Evolutionary conservation across 2,329 filamentous ascomycete species (phyloP).

Genomic region (Triangularia setosa): DNA sequence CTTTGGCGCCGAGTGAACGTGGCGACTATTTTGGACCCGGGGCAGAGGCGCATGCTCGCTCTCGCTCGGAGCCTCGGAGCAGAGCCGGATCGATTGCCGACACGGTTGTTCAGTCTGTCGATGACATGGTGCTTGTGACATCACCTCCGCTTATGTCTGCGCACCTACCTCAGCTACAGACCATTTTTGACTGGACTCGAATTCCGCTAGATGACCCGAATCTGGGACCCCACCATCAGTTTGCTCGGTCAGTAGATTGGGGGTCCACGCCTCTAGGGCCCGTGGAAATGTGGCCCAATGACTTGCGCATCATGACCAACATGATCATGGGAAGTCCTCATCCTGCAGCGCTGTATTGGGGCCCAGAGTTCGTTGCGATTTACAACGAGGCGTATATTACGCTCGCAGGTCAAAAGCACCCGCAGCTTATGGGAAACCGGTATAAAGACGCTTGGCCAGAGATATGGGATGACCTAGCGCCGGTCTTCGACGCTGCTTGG

Average conservation of each 20-base stretch:
- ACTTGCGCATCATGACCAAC: slow-evolving; percentile 75
- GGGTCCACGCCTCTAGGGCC: slow-evolving; percentile 67
- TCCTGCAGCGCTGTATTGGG: slow-evolving; percentile 77
- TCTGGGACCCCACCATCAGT: slow-evolving; percentile 67
- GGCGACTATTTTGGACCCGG: slow-evolving; percentile 40
- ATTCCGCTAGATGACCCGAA: slow-evolving; percentile 56
- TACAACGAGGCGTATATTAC: slow-evolving; percentile 71
- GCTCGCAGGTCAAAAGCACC: slow-evolving; percentile 74
- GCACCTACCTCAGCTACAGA: slow-evolving; percentile 33
- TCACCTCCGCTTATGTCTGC: slow-evolving; percentile 14
- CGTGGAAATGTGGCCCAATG: slow-evolving; percentile 67
- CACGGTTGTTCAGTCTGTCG: slow-evolving; percentile 18
- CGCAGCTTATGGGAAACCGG: slow-evolving; percentile 66
- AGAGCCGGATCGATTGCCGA: slow-evolving; percentile 23
- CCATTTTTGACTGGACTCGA: slow-evolving; percentile 78
- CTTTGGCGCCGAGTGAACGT: slow-evolving; percentile 30
- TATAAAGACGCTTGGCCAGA: slow-evolving; percentile 69
- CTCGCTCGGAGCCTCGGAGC: slow-evolving; percentile 27
- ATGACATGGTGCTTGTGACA: slow-evolving; percentile 27
- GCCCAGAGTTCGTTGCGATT: slow-evolving; percentile 63
- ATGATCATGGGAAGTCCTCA: slow-evolving; percentile 76
- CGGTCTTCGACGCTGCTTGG: slow-evolving; percentile 64
- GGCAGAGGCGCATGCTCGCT: slow-evolving; percentile 17
- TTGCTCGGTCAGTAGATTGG: slow-evolving; percentile 72
- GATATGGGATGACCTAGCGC: slow-evolving; percentile 68